These are phyloP conservation scores for Cryptococcus sp. DNA, from an alignment of 1,284 basidiomycete species.

Conservation along the genomic window DNA sequence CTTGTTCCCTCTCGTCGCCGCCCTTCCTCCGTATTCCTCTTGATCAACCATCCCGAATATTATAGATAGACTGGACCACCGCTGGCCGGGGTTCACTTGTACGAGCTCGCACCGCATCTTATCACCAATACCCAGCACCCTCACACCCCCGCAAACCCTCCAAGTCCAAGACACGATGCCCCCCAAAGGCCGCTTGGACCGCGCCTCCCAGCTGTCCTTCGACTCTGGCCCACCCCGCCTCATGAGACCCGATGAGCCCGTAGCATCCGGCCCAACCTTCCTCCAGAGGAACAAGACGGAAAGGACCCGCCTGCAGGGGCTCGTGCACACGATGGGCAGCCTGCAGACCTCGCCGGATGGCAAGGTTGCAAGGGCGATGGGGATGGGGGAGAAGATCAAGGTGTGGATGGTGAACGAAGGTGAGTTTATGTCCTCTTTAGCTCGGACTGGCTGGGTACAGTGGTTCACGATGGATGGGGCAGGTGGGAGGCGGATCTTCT, in stretches of 20 bases:
- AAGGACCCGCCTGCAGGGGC: constrained; percentile 68
- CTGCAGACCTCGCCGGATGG: constrained; percentile 2
- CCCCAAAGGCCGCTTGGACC: neutral
- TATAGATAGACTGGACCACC: no score
- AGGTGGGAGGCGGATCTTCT: constrained; percentile 68
- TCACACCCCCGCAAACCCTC: neutral
- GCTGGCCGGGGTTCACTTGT: no score
- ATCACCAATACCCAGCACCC: no score
- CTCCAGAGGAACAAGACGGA: constrained; percentile 76
- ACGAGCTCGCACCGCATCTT: no score
- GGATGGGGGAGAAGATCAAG: constrained; percentile 54
- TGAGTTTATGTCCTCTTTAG: constrained; percentile 5
- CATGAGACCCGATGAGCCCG: constrained; percentile 1
- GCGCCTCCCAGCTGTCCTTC: constrained; percentile 21
- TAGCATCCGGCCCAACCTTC: constrained; percentile 40
- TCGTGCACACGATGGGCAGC: constrained; percentile 55
- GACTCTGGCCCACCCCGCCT: constrained; percentile 19
- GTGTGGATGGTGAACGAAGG: constrained; percentile 89
- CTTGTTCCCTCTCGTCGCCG: no score
- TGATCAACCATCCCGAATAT: no score
- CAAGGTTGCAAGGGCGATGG: constrained; percentile 22
- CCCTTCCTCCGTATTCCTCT: no score
- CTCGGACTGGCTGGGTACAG: neutral
- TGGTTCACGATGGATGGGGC: neutral
- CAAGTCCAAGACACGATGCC: constrained; percentile 5